Conservation (phyloP, 169 alveolate genomes). For the Eimeria praecox region DNA sequence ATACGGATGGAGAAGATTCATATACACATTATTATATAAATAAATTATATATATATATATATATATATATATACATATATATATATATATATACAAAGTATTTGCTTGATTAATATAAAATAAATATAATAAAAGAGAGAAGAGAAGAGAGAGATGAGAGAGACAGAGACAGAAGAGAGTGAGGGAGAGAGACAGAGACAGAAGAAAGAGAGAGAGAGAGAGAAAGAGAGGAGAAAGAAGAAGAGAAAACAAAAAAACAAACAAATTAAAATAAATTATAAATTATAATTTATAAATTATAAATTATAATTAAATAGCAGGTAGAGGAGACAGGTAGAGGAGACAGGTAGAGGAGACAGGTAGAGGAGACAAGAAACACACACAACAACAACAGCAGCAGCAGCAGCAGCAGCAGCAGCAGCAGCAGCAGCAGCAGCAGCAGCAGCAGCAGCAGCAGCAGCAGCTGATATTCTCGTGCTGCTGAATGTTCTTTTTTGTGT, state of each 20-base stretch:
- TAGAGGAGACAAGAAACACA: no score
- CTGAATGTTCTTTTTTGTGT: background rate
- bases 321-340: background rate
- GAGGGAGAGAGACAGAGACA: background rate
- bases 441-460: background rate
- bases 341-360: background rate
- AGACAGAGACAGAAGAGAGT: background rate
- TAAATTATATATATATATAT: no score
- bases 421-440: background rate
- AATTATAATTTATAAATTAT: no score
- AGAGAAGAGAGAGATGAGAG: background rate
- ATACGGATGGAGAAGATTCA: no score
- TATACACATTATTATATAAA: no score
- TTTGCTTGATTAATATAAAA: background rate
- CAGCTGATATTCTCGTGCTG: background rate
- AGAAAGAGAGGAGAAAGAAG: background rate
- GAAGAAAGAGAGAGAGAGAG: no score
- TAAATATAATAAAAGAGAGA: background rate
- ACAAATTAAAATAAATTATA: no score
- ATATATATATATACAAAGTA: no score
- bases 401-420: slow-evolving; percentile 15
- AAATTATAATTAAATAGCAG: background rate
- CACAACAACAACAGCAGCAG: slow-evolving; percentile 4
- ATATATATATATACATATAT: no score
- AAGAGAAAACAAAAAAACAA: background rate